Evolutionary conservation across 495 filamentous ascomycete genomes (phyloP).

Genomic region (Penicillium paxilli): DNA sequence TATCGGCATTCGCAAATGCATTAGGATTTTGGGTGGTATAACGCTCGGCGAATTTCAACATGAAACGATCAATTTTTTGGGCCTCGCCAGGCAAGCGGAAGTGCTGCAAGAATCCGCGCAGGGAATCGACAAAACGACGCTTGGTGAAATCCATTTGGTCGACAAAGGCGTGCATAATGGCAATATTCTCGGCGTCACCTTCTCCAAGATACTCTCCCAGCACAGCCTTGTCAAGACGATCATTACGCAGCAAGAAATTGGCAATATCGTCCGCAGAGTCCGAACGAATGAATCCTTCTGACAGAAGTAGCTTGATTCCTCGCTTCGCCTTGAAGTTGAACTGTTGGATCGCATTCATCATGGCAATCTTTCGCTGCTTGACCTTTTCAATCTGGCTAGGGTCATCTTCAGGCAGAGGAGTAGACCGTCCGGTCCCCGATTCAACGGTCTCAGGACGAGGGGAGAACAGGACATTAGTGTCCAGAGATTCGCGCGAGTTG

Average conservation of each 20-base stretch:
- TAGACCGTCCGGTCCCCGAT: slow-evolving; percentile 65
- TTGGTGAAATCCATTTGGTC: slow-evolving; percentile 94
- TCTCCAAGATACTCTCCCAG: slow-evolving; percentile 96
- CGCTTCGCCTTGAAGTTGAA: slow-evolving; percentile 99
- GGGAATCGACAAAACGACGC: slow-evolving; percentile 87
- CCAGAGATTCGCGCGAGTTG: slow-evolving; percentile 77
- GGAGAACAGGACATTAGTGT: slow-evolving; percentile 58
- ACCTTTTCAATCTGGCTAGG: slow-evolving; percentile 87
- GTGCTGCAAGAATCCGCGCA: slow-evolving; percentile 88
- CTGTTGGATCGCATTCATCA: slow-evolving; percentile 81
- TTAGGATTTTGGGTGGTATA: slow-evolving; percentile 95
- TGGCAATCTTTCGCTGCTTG: slow-evolving; percentile 89
- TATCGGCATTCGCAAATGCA: slow-evolving; percentile 97
- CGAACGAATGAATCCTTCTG: slow-evolving; percentile 82
- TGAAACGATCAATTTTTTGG: slow-evolving; percentile 99
- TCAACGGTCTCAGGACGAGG: slow-evolving; percentile 53
- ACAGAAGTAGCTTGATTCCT: slow-evolving; percentile 79
- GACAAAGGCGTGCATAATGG: slow-evolving; percentile 98
- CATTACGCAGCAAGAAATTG: slow-evolving; percentile 70
- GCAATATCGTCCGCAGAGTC: slow-evolving; percentile 81
- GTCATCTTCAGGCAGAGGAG: slow-evolving; percentile 82
- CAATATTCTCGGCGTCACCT: slow-evolving; percentile 86
- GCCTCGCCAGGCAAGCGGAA: slow-evolving; percentile 96
- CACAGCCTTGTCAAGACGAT: slow-evolving; percentile 82
- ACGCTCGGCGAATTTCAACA: slow-evolving; percentile 97